These are phyloP conservation scores for Fusarium humuli DNA, from an alignment of 2,329 filamentous ascomycete genomes.

Conservation along the genomic window DNA sequence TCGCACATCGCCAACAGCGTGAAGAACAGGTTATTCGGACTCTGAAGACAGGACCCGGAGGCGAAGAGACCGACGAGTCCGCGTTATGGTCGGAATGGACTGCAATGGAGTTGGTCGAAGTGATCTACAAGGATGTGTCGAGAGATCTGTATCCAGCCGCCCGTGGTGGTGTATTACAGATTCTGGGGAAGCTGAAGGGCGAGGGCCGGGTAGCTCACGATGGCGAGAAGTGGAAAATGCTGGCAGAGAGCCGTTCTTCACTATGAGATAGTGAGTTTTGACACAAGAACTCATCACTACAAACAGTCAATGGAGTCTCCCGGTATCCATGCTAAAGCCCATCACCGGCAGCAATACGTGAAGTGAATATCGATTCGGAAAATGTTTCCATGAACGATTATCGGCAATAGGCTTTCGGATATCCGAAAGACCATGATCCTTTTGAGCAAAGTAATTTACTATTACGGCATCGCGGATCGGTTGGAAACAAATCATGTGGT, in stretches of 20 bases:
- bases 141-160: conserved; percentile 81
- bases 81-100: conserved; percentile 64
- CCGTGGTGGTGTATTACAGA: conserved; percentile 78
- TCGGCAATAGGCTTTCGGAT: background rate
- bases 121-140: conserved; percentile 85
- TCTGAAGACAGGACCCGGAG: conserved; percentile 56
- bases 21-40: conserved; percentile 81
- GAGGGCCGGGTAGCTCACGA: conserved; percentile 74
- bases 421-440: background rate
- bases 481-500: too few relatives aligned
- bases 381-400: background rate
- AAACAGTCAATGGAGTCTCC: background rate
- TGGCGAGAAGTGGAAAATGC: conserved; percentile 49
- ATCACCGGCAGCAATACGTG: background rate
- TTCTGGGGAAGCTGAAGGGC: conserved; percentile 79
- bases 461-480: background rate
- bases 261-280: conserved; percentile 25
- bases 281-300: background rate
- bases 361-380: background rate
- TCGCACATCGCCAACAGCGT: conserved; percentile 80
- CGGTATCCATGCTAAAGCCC: background rate
- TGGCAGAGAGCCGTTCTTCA: conserved; percentile 37
- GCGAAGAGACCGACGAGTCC: conserved; percentile 43
- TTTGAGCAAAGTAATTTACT: background rate
- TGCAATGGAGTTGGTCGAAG: conserved; percentile 84